phyloP scores from a whole-genome alignment of 1,139 yeast species.

The Cylindricascospora bacillispora region DNA sequence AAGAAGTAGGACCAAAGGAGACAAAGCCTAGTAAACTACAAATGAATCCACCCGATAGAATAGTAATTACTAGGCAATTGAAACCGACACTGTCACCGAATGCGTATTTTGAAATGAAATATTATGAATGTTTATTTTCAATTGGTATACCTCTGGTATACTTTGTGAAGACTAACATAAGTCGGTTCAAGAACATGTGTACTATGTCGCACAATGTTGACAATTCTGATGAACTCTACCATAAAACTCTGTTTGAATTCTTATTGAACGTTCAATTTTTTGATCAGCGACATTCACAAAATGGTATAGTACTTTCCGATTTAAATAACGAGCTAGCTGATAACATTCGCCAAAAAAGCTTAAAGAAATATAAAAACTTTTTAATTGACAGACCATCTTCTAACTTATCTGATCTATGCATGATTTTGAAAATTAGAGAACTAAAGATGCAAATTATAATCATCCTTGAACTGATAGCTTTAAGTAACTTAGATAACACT shows the following conservation, averaged over 20 bases:
- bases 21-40: constrained; percentile 6
- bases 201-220: constrained; percentile 5
- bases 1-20: constrained; percentile 1
- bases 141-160: constrained; percentile 19
- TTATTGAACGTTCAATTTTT: constrained; percentile 13
- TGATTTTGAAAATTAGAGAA: constrained; percentile 44
- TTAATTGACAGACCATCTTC: neutral
- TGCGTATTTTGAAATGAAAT: constrained; percentile 15
- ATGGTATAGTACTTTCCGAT: neutral
- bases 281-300: constrained; percentile 14
- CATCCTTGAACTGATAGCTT: constrained; percentile 34
- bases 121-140: constrained; percentile 18
- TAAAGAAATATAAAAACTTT: constrained; percentile 3
- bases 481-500: constrained; percentile 22
- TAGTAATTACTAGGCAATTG: constrained; percentile 1
- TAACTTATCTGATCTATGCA: constrained; percentile 7
- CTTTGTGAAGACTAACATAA: constrained; percentile 22
- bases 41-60: constrained; percentile 12
- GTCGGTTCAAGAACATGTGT: constrained; percentile 19
- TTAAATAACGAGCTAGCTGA: constrained; percentile 2
- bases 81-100: constrained; percentile 6
- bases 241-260: constrained; percentile 7
- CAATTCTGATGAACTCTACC: constrained; percentile 6
- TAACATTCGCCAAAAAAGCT: constrained; percentile 5
- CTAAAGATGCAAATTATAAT: constrained; percentile 54